A percentile compares a stretch with the other conserved stretches of the same genome.
Evolutionary conservation across 371 early-diverging fungal genomes (phyloP).

Genomic region (Nosema muscidifuracis): DNA sequence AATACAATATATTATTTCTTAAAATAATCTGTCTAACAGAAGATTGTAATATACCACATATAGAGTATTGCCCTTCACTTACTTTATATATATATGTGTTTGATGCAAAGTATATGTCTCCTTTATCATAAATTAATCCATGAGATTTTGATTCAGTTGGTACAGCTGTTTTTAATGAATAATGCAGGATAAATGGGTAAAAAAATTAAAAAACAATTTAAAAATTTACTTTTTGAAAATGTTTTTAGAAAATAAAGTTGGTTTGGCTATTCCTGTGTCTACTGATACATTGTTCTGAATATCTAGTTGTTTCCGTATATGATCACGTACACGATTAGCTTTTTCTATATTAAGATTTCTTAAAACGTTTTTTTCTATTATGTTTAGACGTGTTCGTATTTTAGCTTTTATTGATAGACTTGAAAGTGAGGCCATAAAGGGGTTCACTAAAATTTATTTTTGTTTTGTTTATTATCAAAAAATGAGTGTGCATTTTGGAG

Average conservation of each 20-base stretch:
- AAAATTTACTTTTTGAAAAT: slow-evolving; percentile 1
- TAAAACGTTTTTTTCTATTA: background rate
- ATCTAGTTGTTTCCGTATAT: slow-evolving; percentile 4
- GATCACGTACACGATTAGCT: background rate
- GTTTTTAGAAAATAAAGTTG: slow-evolving; percentile 9
- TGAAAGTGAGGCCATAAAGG: background rate
- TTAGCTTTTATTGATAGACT: background rate
- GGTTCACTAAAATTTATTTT: no score
- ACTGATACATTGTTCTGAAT: background rate
- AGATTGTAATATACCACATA: background rate
- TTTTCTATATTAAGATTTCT: background rate
- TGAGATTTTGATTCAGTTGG: slow-evolving; percentile 42
- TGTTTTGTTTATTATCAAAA: no score
- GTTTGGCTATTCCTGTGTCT: background rate
- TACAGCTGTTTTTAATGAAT: slow-evolving; percentile 29
- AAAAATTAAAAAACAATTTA: background rate
- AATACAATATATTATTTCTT: slow-evolving; percentile 2
- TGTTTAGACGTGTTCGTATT: background rate
- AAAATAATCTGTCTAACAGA: slow-evolving; percentile 14
- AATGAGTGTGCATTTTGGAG: no score
- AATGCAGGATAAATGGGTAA: slow-evolving; percentile 26
- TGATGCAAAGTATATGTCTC: slow-evolving; percentile 36
- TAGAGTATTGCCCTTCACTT: background rate
- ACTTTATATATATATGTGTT: slow-evolving; percentile 32
- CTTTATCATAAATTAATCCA: slow-evolving; percentile 14